A percentile compares a stretch with the other conserved stretches of the same genome.
Conservation (phyloP, 1,139 yeast species). For the Hansenula lynferdii region DNA sequence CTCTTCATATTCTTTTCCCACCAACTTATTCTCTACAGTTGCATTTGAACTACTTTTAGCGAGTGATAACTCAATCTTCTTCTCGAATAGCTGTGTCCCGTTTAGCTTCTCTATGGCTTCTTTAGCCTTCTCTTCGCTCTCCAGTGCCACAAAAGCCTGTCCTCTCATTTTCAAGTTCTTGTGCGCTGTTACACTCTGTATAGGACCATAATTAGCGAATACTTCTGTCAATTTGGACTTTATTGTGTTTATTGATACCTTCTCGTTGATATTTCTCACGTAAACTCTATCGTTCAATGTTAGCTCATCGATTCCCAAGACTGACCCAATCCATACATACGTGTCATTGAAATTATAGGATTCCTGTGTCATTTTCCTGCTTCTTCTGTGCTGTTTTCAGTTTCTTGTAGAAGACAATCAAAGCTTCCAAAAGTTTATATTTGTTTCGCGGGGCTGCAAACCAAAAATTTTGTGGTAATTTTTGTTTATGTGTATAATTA, state of each 20-base stretch:
- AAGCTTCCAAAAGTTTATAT: too few species aligned
- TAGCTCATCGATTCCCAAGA: too few species aligned
- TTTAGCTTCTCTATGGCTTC: conserved; percentile 44
- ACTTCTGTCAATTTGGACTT: conserved; percentile 36
- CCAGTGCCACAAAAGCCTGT: conserved; percentile 80
- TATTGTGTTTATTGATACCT: conserved; percentile 49
- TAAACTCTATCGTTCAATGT: too few species aligned
- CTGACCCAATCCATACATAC: background rate
- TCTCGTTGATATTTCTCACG: conserved; percentile 65
- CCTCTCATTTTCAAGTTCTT: conserved; percentile 65
- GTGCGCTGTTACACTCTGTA: conserved; percentile 54
- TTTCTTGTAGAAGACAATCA: too few species aligned
- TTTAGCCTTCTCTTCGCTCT: conserved; percentile 37
- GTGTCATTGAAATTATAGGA: conserved; percentile 5
- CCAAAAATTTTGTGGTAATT: too few species aligned
- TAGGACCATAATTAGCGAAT: conserved; percentile 44
- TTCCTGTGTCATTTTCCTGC: background rate
- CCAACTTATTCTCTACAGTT: conserved; percentile 12
- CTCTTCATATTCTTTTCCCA: conserved; percentile 12
- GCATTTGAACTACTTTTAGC: conserved; percentile 33
- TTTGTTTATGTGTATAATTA: too few species aligned
- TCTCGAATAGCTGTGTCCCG: conserved; percentile 45
- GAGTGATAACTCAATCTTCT: conserved; percentile 41
- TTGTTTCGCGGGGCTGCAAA: too few species aligned
- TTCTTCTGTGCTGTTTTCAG: too few species aligned